Conservation (phyloP, 208 protist genomes). For the Spongospora subterranea region DNA sequence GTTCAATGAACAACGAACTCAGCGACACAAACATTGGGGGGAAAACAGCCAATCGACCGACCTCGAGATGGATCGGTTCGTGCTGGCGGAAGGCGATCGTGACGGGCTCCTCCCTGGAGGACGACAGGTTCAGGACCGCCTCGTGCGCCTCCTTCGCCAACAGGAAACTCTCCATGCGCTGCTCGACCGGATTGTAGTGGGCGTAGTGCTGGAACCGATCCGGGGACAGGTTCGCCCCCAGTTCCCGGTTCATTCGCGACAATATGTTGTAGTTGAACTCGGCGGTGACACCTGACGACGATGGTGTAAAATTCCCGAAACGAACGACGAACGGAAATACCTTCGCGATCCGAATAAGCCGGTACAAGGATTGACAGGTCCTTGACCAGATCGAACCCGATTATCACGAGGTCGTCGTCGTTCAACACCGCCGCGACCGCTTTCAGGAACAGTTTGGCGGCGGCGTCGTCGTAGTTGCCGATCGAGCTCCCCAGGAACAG, state of each 20-base stretch:
- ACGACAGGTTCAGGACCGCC: neutral
- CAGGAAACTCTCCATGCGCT: constrained; percentile 43
- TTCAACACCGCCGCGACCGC: neutral
- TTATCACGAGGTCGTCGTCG: neutral
- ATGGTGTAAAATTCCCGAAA: no score
- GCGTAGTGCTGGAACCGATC: constrained; percentile 21
- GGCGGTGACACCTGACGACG: neutral
- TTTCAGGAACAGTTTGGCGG: neutral
- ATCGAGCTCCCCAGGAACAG: constrained; percentile 54
- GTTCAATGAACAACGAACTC: neutral
- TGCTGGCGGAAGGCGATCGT: neutral
- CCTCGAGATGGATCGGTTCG: constrained; percentile 46
- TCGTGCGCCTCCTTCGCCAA: neutral
- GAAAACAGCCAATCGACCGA: no score
- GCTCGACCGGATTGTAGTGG: neutral
- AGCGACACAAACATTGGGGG: neutral
- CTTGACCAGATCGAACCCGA: constrained; percentile 49
- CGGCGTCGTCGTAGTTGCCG: constrained; percentile 25
- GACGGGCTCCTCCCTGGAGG: neutral
- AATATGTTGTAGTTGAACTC: constrained; percentile 53
- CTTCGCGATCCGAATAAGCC: neutral
- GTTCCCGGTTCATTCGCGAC: neutral
- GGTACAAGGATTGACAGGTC: neutral
- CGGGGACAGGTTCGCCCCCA: neutral
- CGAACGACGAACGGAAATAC: no score